Evolutionary conservation across 129 eudicot genomes (phyloP), one percentile per base, ranked within the genome.

Genomic region (Cynara cardunculus): DNA sequence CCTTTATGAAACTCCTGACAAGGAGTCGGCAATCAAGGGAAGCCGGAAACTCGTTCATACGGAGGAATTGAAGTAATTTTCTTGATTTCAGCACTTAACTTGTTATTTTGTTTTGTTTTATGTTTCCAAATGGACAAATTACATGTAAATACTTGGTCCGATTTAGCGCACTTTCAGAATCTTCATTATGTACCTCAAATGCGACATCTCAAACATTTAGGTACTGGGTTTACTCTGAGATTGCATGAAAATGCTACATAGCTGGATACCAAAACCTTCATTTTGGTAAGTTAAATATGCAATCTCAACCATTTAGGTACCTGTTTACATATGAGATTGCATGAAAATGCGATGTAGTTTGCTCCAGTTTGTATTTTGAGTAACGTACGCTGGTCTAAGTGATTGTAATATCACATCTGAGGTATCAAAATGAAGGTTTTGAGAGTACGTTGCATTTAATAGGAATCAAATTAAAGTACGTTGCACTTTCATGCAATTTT

Each of bases 21-120:
- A 89, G 73, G 64, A 69, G 76, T 90, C 96, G 2, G 92, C 87
- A 9, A 89, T 92, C 44, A 87, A 87, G 79, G 97, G 96, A 75
- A 94, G 94, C 73, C 80, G 97, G 71, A 94, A 94, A 74, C 79
- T 94, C 62, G 81, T 75, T 70, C 99, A 94, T 53, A 94, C 99
- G 0, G 90, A 94, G 73, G 99, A 90, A 72, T 72, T 94, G 27
- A 89, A 76, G 99, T 94, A 87, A 83, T 19, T 69, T 72, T 39
- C 34, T 61, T 2, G 3, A 31, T 49, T 25, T 70, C 26, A 21
- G n/a, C 5, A 25, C 68, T 53, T 39, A 61, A 74, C 3, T 9
- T 19, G 7, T 49, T 49, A 49, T 3, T 8, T 49, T 49, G 21
- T 22, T 49, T 49, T 49, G 62, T 56, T 56, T 18, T 53, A 53